These are phyloP conservation scores for Paramarasmius palmivorus DNA, from an alignment of 1,284 basidiomycete genomes.

Conservation along the genomic window DNA sequence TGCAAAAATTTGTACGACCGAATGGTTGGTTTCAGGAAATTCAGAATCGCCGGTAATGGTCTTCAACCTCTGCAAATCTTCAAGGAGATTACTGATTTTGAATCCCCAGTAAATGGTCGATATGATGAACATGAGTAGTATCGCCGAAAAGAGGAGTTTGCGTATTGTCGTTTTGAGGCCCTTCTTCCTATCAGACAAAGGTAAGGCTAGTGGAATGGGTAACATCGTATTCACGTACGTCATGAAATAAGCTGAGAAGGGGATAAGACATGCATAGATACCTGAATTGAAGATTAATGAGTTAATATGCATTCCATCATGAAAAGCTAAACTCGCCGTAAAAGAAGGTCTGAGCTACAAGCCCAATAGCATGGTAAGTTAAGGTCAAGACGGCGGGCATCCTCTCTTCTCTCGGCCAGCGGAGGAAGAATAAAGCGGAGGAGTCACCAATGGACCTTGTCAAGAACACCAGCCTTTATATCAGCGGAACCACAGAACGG, in stretches of 20 bases:
- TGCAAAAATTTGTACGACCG: too few species aligned
- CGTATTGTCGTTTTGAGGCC: slow-evolving; percentile 6
- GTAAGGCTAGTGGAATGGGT: too few species aligned
- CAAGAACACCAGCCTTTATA: too few species aligned
- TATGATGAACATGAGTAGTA: slow-evolving; percentile 16
- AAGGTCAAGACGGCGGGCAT: neutral
- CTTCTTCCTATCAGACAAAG: slow-evolving; percentile 9
- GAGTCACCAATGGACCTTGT: too few species aligned
- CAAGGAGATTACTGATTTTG: slow-evolving; percentile 14
- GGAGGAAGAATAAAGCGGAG: too few species aligned
- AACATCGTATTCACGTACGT: neutral
- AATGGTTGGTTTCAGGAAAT: too few species aligned
- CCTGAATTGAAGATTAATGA: neutral
- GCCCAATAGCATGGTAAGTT: neutral
- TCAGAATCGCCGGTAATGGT: slow-evolving; percentile 8
- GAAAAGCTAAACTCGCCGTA: neutral
- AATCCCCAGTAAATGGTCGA: slow-evolving; percentile 20
- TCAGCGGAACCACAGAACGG: too few species aligned
- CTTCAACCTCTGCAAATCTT: slow-evolving; percentile 9
- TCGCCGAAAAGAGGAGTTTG: slow-evolving; percentile 10
- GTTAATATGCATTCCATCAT: neutral
- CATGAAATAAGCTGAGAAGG: slow-evolving; percentile 10
- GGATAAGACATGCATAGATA: slow-evolving; percentile 12
- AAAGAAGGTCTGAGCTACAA: neutral
- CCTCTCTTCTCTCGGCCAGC: too few species aligned